Conservation (phyloP, 2,329 filamentous ascomycete genomes). For the Keithomyces neogunnii region DNA sequence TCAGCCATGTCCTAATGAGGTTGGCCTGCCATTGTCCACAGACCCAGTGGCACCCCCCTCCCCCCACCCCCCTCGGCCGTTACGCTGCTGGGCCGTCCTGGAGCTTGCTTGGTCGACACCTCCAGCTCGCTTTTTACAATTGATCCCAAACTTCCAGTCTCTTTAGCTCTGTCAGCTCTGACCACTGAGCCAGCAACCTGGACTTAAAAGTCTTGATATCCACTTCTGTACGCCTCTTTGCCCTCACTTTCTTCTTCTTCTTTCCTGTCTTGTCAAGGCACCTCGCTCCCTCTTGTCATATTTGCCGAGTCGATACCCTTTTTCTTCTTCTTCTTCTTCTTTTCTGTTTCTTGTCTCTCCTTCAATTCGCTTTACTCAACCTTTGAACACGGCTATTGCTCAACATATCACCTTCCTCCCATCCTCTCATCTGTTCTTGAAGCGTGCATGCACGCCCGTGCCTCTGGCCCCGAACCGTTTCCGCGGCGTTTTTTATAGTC, state of each 20-base stretch:
- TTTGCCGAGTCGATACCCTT: conserved; percentile 1
- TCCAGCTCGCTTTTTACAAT: conserved; percentile 27
- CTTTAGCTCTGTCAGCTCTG: not conserved
- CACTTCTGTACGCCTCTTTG: conserved; percentile 16
- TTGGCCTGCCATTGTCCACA: conserved; percentile 31
- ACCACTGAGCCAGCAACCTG: not conserved
- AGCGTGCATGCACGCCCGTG: conserved; percentile 14
- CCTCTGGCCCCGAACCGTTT: conserved; percentile 14
- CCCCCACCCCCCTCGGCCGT: conserved; percentile 29
- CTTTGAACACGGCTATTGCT: not conserved
- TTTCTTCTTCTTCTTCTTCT: conserved; percentile 1
- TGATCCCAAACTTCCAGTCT: not conserved
- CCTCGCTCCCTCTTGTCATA: not conserved
- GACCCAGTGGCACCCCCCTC: conserved; percentile 26
- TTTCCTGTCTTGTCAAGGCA: conserved; percentile 4
- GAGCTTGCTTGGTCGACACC: conserved; percentile 33
- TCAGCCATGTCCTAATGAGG: conserved; percentile 36
- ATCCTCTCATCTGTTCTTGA: not conserved
- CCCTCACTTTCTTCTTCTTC: conserved; percentile 12
- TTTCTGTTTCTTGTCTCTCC: conserved; percentile 7
- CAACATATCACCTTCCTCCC: not conserved
- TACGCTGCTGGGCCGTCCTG: conserved; percentile 24
- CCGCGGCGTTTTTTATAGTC: conserved; percentile 11
- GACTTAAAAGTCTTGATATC: conserved; percentile 8
- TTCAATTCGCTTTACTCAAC: conserved; percentile 2